Base-by-base conservation (phyloP, 768 basidiomycete species). In the Suillus fuscotomentosus region DNA sequence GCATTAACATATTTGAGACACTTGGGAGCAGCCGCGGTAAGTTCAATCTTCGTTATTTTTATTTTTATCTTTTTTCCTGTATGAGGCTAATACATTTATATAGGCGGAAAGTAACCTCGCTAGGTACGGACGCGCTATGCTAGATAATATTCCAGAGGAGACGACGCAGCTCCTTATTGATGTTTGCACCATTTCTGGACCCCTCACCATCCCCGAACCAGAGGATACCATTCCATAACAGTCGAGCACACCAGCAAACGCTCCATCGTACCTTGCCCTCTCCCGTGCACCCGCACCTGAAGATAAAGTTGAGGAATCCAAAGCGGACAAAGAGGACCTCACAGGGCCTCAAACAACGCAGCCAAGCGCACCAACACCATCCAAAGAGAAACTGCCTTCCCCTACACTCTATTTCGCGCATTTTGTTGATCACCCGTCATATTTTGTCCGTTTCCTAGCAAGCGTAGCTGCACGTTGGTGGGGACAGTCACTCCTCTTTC, bases 101-200 rank as follows among this genome's bases (percentile, higher is more conserved):
- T 11, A 93, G 95, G 92, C 94, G 0, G 92, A 95, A 75, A 90
- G 84, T 54, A 94, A 94, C 71, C 79, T 98, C 17, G 88, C 92
- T 5, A 82, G 92, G 48, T 97, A 99, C 72, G 97, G 96, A 2
- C 87, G 92, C 7, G 90, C 90, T 0, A 84, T 99, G 80, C 82
- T 99, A 0, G 85, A 86, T 7, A 87, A 86, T 53, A 83, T 95
- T 4, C 95, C 96, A 0, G 84, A 89, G 64, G 94, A 94, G 71
- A 96, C 96, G 0, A 99, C 97, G 0, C 86, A 91, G 62, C 82
- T 99, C 0, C 83, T 99, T 7, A 94, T 97, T 60, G 96, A 98
- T 67, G 82, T 99, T 0, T 98, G 97, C 72, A 92, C 95, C 0
- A 88, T 87, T 14, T 75, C 79, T 22, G 81, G 82, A 1, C 81